Conservation (phyloP, 2,329 filamentous ascomycete species). For the Ophiostoma triangulosporum region DNA sequence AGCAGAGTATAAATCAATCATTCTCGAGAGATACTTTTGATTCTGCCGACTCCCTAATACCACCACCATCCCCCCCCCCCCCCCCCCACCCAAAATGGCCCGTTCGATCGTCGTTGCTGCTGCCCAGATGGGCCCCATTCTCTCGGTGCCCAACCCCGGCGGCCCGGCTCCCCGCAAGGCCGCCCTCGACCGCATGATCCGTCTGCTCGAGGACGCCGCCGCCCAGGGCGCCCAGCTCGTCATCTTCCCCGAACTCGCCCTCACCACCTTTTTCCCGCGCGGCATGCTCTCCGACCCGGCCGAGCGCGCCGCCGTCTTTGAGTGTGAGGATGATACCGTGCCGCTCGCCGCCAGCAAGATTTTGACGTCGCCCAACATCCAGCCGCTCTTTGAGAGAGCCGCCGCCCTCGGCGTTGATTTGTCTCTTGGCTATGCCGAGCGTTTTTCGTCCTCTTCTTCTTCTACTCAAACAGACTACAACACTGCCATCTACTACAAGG, state of each 20-base stretch:
- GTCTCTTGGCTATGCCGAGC: constrained; percentile 38
- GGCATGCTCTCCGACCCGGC: constrained; percentile 31
- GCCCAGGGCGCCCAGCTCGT: constrained; percentile 32
- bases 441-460: constrained; percentile 23
- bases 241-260: constrained; percentile 39
- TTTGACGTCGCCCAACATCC: constrained; percentile 27
- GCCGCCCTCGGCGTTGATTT: constrained; percentile 34
- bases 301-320: constrained; percentile 34
- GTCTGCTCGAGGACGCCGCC: constrained; percentile 32
- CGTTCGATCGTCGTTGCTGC: constrained; percentile 29
- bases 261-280: constrained; percentile 44
- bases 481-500: constrained; percentile 37
- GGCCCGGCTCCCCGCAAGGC: constrained; percentile 26
- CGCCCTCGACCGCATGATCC: constrained; percentile 34
- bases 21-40: too few relatives aligned
- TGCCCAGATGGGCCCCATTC: constrained; percentile 37
- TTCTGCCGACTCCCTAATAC: too few relatives aligned
- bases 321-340: constrained; percentile 27
- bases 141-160: constrained; percentile 16
- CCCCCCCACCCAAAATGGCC: not conserved
- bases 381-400: constrained; percentile 35
- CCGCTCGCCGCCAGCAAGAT: constrained; percentile 18
- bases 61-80: not conserved
- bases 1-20: too few relatives aligned
- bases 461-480: too few relatives aligned